Percentiles rank a stretch among this genome's conserved stretches.
These are phyloP conservation scores for Saccharomycopsis fodiens DNA, from an alignment of 805 yeast species.

Conservation along the genomic window DNA sequence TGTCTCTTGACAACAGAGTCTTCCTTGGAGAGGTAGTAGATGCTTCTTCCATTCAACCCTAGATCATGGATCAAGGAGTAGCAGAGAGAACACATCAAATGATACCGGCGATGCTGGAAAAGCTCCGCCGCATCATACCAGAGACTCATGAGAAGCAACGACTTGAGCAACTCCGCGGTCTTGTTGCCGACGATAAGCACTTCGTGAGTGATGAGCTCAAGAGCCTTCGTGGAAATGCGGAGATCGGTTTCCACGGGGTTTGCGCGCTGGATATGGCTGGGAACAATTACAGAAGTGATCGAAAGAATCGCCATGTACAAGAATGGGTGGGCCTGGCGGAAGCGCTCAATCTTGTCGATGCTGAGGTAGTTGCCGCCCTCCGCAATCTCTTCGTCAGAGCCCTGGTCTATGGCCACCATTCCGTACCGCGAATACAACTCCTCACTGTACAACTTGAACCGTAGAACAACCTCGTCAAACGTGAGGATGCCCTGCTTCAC, in stretches of 20 bases:
- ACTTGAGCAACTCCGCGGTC: constrained; percentile 56
- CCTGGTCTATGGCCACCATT: constrained; percentile 38
- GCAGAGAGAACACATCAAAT: constrained; percentile 57
- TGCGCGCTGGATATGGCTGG: constrained; percentile 20
- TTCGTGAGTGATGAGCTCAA: constrained; percentile 46
- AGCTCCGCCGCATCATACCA: constrained; percentile 87
- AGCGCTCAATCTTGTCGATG: constrained; percentile 34
- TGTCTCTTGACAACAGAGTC: constrained; percentile 37
- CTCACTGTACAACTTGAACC: constrained; percentile 44
- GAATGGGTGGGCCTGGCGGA: constrained; percentile 49
- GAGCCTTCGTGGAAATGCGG: constrained; percentile 44
- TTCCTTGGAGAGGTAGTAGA: constrained; percentile 32
- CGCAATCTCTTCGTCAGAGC: neutral
- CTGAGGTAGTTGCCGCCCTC: constrained; percentile 27
- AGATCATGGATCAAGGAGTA: constrained; percentile 67
- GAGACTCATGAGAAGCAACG: constrained; percentile 50
- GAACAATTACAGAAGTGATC: constrained; percentile 41
- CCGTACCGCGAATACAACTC: constrained; percentile 45
- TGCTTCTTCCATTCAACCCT: constrained; percentile 55
- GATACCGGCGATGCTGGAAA: constrained; percentile 72
- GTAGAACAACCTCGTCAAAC: constrained; percentile 46
- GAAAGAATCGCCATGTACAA: constrained; percentile 61
- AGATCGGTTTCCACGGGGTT: constrained; percentile 36
- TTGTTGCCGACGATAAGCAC: constrained; percentile 65
- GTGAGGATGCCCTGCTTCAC: constrained; percentile 52